Evolutionary conservation across 345 rosid species (phyloP), one percentile per base, ranked within the genome.

Genomic region (Salix suchowensis): DNA sequence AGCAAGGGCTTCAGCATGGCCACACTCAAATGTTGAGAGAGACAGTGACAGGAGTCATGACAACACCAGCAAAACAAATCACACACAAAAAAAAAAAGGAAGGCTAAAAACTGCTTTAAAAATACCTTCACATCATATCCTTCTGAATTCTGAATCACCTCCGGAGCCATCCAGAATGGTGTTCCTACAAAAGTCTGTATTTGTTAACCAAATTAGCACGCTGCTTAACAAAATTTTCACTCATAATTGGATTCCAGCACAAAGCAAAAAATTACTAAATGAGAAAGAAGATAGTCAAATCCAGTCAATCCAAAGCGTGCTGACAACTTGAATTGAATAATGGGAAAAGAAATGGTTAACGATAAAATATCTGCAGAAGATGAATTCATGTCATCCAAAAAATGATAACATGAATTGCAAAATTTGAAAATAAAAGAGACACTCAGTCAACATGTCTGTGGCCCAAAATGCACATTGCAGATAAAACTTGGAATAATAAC

Each of bases 141-240:
- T 68, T 96, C 99, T 8, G 97, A 91, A 85, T 96, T 94, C 83
- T 94, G 98, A 87, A 96, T 96, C 61, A 96, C 99, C 84, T 96
- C 99, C 12, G 99, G 99, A 36, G 99, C 99, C 99, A 96, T 96
- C 98, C 99, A 96, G 86, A 96, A 96, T 77, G 99, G 99, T 50
- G 99, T 96, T 85, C 99, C 99, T 73, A 96, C 98, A 86, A 96
- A 92, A 77, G 99, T 96, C 99, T 96, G 94, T 77, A 76, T 82
- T 81, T 74, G 74, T 82, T 71, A 78, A 82, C 74, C 71, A 81
- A 54, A 87, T 89, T 79, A 93, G 90, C 79, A 36, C 54, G 71
- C 21, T 23, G 76, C 75, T 54, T 32, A 73, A 36, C 44, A 74
- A 37, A 70, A 24, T 1, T 14, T 68, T 81, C 65, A 72, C 74